Percentiles rank a stretch among this genome's conserved stretches.
Evolutionary conservation across 192 early-diverging fungal genomes (phyloP).

Genomic region (Linnemannia exigua): DNA sequence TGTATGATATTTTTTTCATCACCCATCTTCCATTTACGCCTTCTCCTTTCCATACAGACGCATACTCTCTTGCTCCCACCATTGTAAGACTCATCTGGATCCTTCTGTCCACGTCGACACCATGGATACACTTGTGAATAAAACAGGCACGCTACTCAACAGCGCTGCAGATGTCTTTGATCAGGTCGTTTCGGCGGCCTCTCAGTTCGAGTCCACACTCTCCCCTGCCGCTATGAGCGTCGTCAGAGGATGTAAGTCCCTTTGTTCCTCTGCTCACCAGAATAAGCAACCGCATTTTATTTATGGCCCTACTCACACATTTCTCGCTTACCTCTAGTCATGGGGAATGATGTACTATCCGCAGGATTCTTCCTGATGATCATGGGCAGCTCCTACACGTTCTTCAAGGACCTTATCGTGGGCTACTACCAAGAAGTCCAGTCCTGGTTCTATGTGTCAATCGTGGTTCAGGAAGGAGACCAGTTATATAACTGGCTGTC

Average conservation of each 20-base stretch:
- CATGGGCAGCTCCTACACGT: slow-evolving; percentile 49
- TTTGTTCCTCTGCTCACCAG: background rate
- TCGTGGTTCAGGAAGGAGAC: slow-evolving; percentile 53
- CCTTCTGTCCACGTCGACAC: slow-evolving; percentile 7
- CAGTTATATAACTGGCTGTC: slow-evolving; percentile 54
- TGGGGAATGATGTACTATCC: slow-evolving; percentile 54
- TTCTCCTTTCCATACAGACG: slow-evolving; percentile 3
- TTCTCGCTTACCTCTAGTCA: slow-evolving; percentile 6
- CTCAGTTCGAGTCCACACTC: slow-evolving; percentile 44
- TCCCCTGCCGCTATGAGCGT: slow-evolving; percentile 51
- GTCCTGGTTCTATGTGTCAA: slow-evolving; percentile 56
- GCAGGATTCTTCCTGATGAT: slow-evolving; percentile 55
- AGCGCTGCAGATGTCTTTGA: slow-evolving; percentile 48
- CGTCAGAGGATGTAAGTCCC: slow-evolving; percentile 36
- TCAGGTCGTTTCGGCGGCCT: slow-evolving; percentile 27
- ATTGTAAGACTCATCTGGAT: slow-evolving; percentile 4
- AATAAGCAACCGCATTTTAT: background rate
- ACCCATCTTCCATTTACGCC: background rate
- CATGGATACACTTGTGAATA: slow-evolving; percentile 43
- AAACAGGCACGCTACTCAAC: slow-evolving; percentile 45
- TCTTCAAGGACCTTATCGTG: slow-evolving; percentile 45
- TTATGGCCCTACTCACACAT: background rate
- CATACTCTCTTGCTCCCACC: slow-evolving; percentile 8
- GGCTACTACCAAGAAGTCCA: slow-evolving; percentile 45
- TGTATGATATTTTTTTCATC: background rate